Evolutionary conservation across 306 rosid genomes (phyloP), one percentile per base, ranked within the genome.

Genomic region (Cyclanthera cordifolia): DNA sequence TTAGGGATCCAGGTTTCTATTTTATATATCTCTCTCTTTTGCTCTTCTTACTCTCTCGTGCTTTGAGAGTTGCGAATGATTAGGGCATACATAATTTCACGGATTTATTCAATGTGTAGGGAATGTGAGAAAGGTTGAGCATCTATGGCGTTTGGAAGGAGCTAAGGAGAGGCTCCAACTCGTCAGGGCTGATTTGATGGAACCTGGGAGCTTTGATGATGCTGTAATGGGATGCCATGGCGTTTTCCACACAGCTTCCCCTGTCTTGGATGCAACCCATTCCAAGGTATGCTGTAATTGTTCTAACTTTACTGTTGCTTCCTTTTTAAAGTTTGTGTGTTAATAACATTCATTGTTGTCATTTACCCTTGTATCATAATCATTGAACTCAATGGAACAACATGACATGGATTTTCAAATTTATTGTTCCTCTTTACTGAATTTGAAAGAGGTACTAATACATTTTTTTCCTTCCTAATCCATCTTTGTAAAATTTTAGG

Each of bases 221-320:
- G 96, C 94, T 0, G 82, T 93, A 69, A 75, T 75, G 51, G 98
- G 91, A 63, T 89, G 98, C 69, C 77, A 81, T 67, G 95, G 96
- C 24, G 91, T 93, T 43, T 93, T 93, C 79, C 96, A 93, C 74
- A 82, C 90, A 0, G 96, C 96, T 73, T 93, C 96, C 39, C 98
- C 98, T 14, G 98, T 89, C 3, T 73, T 85, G 25, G 86, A 52
- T 73, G 68, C 83, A 4, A 72, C 90, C 32, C 83, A 89, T 81
- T 90, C 98, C 15, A 83, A 89, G 95, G 96, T 64, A 53, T 2
- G 25, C 21, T 14, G 19, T 17, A 2, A 17, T 48, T 16, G 57
- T 11, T 43, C 2, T 17, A 20, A 23, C 3, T 23, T 53, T 11
- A 21, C 28, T 11, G 20, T 21, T 53, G 30, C 2, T 53, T 49